Conservation (phyloP, 2,329 filamentous ascomycete species). For the Fusarium sp. region DNA sequence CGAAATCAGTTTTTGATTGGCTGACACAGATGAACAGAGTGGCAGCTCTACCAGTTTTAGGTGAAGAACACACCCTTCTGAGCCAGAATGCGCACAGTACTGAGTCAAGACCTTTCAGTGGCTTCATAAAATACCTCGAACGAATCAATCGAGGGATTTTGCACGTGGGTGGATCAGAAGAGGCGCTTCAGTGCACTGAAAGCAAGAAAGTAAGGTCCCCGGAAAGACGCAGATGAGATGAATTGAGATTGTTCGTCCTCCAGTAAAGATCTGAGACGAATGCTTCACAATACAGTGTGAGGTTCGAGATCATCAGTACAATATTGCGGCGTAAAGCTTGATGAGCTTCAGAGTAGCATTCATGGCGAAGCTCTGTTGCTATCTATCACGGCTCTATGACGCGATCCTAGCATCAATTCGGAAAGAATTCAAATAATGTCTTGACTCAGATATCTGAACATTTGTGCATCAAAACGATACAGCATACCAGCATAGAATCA, state of each 20-base stretch:
- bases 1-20: constrained; percentile 32
- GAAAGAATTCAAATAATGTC: background rate
- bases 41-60: constrained; percentile 3
- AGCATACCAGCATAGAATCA: background rate
- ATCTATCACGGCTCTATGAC: background rate
- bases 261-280: background rate
- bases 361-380: background rate
- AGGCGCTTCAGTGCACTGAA: constrained; percentile 13
- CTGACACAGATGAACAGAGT: constrained; percentile 12
- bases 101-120: constrained; percentile 25
- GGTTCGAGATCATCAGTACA: background rate
- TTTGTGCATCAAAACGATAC: background rate
- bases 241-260: background rate
- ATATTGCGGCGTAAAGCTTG: background rate
- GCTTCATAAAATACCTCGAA: constrained; percentile 23
- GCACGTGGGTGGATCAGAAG: constrained; percentile 40
- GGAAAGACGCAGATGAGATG: constrained; percentile 32
- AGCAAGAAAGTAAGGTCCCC: constrained; percentile 19
- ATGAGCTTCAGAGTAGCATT: background rate
- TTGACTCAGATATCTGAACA: background rate
- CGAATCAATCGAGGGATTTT: constrained; percentile 38
- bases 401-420: background rate
- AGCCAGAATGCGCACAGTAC: constrained; percentile 26
- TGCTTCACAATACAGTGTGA: background rate
- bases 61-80: constrained; percentile 21